Percentiles rank a stretch among this genome's conserved stretches.
phyloP scores from a whole-genome alignment of 177 flowering plant species.

The Vitis hybrid region DNA sequence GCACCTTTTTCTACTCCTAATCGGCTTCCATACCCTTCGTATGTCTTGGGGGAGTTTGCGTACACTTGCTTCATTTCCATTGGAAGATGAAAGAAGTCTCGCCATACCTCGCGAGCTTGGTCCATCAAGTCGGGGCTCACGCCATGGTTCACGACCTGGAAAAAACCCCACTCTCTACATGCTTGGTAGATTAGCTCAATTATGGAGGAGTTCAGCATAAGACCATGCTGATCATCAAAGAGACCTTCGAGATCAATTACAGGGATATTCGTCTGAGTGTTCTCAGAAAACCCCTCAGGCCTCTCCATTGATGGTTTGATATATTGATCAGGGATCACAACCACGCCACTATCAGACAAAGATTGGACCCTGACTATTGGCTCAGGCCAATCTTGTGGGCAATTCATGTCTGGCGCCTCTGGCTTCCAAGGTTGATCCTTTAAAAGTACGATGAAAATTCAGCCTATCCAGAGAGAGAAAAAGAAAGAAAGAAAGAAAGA shows the following conservation, averaged over 20 bases:
- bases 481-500: slow-evolving; percentile 5
- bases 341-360: slow-evolving; percentile 51
- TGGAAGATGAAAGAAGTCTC: slow-evolving; percentile 69
- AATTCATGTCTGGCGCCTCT: slow-evolving; percentile 17
- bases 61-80: slow-evolving; percentile 66
- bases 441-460: not conserved
- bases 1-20: slow-evolving; percentile 76
- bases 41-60: slow-evolving; percentile 72
- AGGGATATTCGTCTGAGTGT: slow-evolving; percentile 33
- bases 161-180: slow-evolving; percentile 79
- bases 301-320: slow-evolving; percentile 63
- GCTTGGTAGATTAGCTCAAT: slow-evolving; percentile 36
- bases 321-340: slow-evolving; percentile 62
- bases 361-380: slow-evolving; percentile 86
- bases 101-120: slow-evolving; percentile 46
- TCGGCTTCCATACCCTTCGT: slow-evolving; percentile 89
- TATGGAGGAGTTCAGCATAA: not conserved
- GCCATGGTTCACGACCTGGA: slow-evolving; percentile 81
- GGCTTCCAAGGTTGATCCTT: slow-evolving; percentile 10
- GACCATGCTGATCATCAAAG: not conserved
- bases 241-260: slow-evolving; percentile 45
- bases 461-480: not conserved
- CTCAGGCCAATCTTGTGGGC: slow-evolving; percentile 75
- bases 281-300: slow-evolving; percentile 23
- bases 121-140: slow-evolving; percentile 54